Evolutionary conservation across 2,329 filamentous ascomycete species (phyloP).

Genomic region (Pestalotiopsis fici): DNA sequence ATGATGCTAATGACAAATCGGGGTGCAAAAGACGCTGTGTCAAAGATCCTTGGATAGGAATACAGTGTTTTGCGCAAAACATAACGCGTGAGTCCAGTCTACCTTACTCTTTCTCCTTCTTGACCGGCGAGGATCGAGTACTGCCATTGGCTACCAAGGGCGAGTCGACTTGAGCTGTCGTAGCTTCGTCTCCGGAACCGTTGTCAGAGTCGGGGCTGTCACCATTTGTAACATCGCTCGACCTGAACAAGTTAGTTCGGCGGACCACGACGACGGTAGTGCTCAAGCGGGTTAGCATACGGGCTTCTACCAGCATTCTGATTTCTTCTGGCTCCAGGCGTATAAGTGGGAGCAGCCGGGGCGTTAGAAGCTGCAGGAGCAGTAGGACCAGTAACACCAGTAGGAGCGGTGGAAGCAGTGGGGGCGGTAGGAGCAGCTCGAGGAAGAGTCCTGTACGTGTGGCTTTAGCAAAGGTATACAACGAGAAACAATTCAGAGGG

Average conservation of each 20-base stretch:
- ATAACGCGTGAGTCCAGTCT: conserved; percentile 22
- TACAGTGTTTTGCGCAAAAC: conserved; percentile 21
- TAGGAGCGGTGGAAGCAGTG: too few species aligned
- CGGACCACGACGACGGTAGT: conserved; percentile 13
- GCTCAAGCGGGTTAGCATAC: not conserved
- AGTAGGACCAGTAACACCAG: too few species aligned
- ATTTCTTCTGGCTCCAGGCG: too few species aligned
- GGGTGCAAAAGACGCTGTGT: not conserved
- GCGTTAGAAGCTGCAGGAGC: too few species aligned
- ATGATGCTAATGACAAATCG: not conserved
- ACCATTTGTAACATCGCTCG: conserved; percentile 39
- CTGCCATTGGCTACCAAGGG: conserved; percentile 43
- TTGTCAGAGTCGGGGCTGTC: conserved; percentile 46
- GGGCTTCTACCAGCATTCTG: not conserved
- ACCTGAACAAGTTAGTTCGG: conserved; percentile 36
- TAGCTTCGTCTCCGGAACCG: conserved; percentile 50
- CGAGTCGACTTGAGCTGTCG: conserved; percentile 55
- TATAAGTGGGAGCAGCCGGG: too few species aligned
- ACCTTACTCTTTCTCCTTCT: conserved; percentile 39
- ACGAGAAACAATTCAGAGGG: not conserved
- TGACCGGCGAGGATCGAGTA: conserved; percentile 50
- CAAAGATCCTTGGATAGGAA: conserved; percentile 6
- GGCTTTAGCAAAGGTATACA: too few species aligned
- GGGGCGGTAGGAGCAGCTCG: too few species aligned
- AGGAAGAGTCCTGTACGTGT: too few species aligned